Evolutionary conservation across 2,329 filamentous ascomycete species (phyloP), one percentile per base, ranked within the genome.

Genomic region (Cladosporium sp.): DNA sequence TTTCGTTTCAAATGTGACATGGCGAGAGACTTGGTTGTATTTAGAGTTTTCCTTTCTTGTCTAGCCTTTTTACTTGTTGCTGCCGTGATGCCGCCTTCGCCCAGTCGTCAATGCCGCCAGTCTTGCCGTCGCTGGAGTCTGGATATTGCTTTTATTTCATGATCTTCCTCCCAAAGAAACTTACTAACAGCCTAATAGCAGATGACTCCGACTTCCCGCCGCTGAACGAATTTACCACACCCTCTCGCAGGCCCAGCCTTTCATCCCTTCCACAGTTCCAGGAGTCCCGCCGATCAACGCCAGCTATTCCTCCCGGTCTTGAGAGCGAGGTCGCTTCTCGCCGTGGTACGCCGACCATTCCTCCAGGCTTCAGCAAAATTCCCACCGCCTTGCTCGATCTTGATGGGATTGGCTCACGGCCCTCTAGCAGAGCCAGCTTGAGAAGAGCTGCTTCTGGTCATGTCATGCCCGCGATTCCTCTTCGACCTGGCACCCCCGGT

Each of bases 271-370:
- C 69, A 51, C 70, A 72, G n/a, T 70, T 73, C 30, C 69, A 72
- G 26, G 72, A 74, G 49, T 74, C 72, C 30, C 71, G 76, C 10
- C 69, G 70, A 52, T 74, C 75, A 3, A 78, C 76, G 30, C 76
- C 76, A 8, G 73, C 76, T 15, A 71, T 78, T 11, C 76, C 76
- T 14, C 77, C 77, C 11, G 76, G 76, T n/a, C 74, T 78, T 64
- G 75, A 77, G 67, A 69, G 66, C 14, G 69, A 73, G 54, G 24
- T 70, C n/a, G 70, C 69, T 38, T 77, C 77, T 59, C 77, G 80
- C 41, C 77, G 79, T 28, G 74, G 80, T 15, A 83, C 81, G 11
- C 81, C 81, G 1, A 78, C 79, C 1, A 76, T 83, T 32, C 81
- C 81, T 14, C 81, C 81, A 21, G 81, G 81, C 4, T 78, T 83